phyloP scores from a whole-genome alignment of 1,139 yeast species.

The Citeromyces hawaiiensis region DNA sequence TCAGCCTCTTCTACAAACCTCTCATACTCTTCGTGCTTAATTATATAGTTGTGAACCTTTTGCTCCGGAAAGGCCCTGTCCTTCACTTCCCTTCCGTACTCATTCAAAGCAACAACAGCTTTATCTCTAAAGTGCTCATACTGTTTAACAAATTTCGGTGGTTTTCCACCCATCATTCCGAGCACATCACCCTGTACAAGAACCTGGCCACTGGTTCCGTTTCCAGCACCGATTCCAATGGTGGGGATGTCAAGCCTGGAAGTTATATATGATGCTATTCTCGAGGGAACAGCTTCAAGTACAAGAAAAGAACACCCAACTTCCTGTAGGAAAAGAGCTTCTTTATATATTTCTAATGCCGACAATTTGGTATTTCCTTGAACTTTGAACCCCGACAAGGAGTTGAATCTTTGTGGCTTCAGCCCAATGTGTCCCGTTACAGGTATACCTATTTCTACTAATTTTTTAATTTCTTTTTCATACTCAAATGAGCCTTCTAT shows the following conservation, averaged over 20 bases:
- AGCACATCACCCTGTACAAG: slow-evolving; percentile 76
- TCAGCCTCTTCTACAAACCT: slow-evolving; percentile 23
- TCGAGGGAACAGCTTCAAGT: slow-evolving; percentile 77
- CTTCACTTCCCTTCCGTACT: slow-evolving; percentile 49
- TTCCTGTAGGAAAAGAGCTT: slow-evolving; percentile 56
- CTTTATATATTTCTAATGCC: slow-evolving; percentile 49
- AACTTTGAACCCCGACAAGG: slow-evolving; percentile 76
- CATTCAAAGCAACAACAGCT: slow-evolving; percentile 37
- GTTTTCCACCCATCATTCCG: slow-evolving; percentile 51
- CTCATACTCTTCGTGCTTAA: slow-evolving; percentile 50
- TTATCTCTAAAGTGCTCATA: slow-evolving; percentile 39
- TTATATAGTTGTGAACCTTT: slow-evolving; percentile 54
- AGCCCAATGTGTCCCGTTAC: slow-evolving; percentile 89
- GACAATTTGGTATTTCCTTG: slow-evolving; percentile 55
- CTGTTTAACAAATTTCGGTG: slow-evolving; percentile 68
- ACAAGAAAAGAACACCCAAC: slow-evolving; percentile 73
- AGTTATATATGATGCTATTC: slow-evolving; percentile 58
- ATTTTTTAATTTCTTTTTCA: slow-evolving; percentile 29
- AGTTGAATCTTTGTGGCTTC: slow-evolving; percentile 76
- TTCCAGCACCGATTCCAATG: slow-evolving; percentile 95
- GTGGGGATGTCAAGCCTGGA: slow-evolving; percentile 54
- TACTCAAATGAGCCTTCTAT: slow-evolving; percentile 73
- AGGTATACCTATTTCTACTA: slow-evolving; percentile 66
- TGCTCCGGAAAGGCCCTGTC: slow-evolving; percentile 42
- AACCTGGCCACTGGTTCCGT: slow-evolving; percentile 76